Percentiles rank a stretch among this genome's conserved stretches.
Conservation (phyloP, 1,139 yeast species). For the Debaryomyces psychrophilus region DNA sequence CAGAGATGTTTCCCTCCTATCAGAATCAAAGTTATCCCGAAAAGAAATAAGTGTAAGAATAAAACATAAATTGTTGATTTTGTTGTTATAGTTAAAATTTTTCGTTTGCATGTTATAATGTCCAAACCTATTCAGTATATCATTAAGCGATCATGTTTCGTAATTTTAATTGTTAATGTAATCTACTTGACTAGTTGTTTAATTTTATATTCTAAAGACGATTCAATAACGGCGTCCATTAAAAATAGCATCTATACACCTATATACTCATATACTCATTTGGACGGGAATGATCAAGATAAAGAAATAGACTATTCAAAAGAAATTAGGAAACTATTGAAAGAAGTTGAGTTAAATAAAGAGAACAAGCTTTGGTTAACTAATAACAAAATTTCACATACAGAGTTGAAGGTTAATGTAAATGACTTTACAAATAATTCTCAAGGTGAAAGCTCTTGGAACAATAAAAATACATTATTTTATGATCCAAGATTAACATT, state of each 20-base stretch:
- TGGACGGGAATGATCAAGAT: conserved; percentile 6
- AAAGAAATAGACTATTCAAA: conserved; percentile 14
- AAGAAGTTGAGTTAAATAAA: conserved; percentile 22
- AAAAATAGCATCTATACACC: conserved; percentile 1
- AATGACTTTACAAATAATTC: conserved; percentile 18
- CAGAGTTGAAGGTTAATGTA: conserved; percentile 22
- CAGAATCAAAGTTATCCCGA: too few relatives aligned
- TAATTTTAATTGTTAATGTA: conserved; percentile 11
- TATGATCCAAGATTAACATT: conserved; percentile 46
- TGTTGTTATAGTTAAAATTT: neutral
- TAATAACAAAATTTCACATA: conserved; percentile 25
- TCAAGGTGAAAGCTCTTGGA: conserved; percentile 19
- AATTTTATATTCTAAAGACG: conserved; percentile 12
- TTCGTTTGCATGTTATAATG: neutral
- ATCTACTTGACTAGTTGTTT: conserved; percentile 16
- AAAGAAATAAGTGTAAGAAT: neutral
- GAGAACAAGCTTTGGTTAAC: conserved; percentile 27
- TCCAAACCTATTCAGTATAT: conserved; percentile 1
- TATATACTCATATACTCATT: conserved; percentile 1
- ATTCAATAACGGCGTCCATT: conserved; percentile 9
- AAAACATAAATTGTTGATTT: neutral
- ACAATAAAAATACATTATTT: conserved; percentile 24
- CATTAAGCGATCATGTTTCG: conserved; percentile 9
- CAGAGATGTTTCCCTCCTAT: neutral
- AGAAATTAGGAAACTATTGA: conserved; percentile 19